Evolutionary conservation across 768 basidiomycete genomes (phyloP), one percentile per base, ranked within the genome.

Genomic region (Xerocomellus chrysenteron): DNA sequence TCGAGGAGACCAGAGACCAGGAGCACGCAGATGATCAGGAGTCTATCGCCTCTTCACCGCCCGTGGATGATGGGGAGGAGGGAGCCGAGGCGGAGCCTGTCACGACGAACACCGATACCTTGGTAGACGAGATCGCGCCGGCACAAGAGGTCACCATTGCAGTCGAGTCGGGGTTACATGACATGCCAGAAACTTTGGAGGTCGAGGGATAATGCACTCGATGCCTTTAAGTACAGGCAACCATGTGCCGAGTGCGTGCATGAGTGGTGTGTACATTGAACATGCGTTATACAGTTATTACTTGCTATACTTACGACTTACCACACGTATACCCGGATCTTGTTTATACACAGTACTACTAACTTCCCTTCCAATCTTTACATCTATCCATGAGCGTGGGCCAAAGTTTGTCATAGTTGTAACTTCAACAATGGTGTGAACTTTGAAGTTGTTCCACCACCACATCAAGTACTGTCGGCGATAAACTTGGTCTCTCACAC

Each of bases 161-260:
- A 19, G 50, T 47, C 54, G 54, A 55, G 48, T 47, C 55, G 4
- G 50, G 13, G 43, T 36, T 50, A 28, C 50, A 54, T 24, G 59
- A 62, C 33, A 46, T 41, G 50, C 56, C 54, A 43, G 61, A 55
- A 19, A 32, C 71, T 42, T 59, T 62, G 45, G 61, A 68, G 44
- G 52, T 30, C 52, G 52, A 55, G 61, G 59, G 62, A 58, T 69
- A 21, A 62, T 50, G 5, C 14, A n/a, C 37, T 43, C 39, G 45
- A 36, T 50, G 56, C 65, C 26, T 65, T 63, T 14, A 42, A 59
- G n/a, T 78, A 21, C 76, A 75, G 35, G 52, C 37, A 39, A 36
- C 33, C 50, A 43, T 30, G 40, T 47, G 35, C 10, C 42, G 33
- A 33, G 35, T 21, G 21, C 51, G 53, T 42, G 47, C 50, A 44